These are phyloP conservation scores for Penicillium sp. DNA, from an alignment of 2,329 filamentous ascomycete species.

Conservation along the genomic window DNA sequence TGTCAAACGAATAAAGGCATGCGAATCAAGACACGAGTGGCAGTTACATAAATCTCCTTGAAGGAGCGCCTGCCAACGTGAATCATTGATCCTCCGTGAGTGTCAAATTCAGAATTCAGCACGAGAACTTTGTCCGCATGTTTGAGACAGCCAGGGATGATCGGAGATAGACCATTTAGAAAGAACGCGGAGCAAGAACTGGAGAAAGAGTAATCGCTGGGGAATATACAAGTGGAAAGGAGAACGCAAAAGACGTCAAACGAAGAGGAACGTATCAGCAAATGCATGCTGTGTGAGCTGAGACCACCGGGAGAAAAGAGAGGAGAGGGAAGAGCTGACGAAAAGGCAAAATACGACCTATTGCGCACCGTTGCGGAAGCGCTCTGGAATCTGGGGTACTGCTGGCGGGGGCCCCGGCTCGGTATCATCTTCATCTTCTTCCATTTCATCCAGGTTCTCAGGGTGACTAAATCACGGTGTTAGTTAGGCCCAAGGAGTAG, in stretches of 20 bases:
- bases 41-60: too few species aligned
- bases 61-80: too few species aligned
- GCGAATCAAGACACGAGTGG: too few species aligned
- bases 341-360: constrained; percentile 9
- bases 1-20: too few species aligned
- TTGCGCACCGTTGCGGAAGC: constrained; percentile 26
- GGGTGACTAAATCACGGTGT: constrained; percentile 51
- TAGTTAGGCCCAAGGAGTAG: constrained; percentile 6
- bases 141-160: too few species aligned
- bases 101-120: too few species aligned
- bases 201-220: constrained; percentile 14
- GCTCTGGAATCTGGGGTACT: constrained; percentile 35
- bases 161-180: too few species aligned
- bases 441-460: constrained; percentile 61
- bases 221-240: constrained; percentile 23
- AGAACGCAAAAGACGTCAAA: constrained; percentile 1
- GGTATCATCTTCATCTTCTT: constrained; percentile 43
- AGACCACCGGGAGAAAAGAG: constrained; percentile 1
- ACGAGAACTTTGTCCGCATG: too few species aligned
- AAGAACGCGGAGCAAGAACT: too few species aligned
- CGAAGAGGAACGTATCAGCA: constrained; percentile 1
- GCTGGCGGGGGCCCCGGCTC: constrained; percentile 26
- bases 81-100: too few species aligned
- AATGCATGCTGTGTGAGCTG: background rate
- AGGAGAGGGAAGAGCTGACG: background rate